Evolutionary conservation across 305 asterid species (phyloP).

Genomic region (Fraxinus velutina): DNA sequence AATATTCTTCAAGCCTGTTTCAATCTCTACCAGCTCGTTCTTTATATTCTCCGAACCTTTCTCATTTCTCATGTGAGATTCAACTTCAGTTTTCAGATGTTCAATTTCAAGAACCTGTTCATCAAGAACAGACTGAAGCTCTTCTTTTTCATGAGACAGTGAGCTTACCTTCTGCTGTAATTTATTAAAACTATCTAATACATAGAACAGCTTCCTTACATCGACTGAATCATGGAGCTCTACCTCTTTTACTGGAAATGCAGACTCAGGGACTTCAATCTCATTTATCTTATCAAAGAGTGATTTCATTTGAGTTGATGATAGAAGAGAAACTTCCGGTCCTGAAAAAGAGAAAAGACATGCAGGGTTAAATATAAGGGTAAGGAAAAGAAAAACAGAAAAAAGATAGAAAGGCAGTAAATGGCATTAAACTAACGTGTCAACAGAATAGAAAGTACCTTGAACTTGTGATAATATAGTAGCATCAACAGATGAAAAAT

Average conservation of each 20-base stretch:
- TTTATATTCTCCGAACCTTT: constrained; percentile 42
- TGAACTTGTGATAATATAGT: constrained; percentile 41
- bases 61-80: constrained; percentile 34
- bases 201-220: constrained; percentile 61
- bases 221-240: constrained; percentile 39
- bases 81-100: constrained; percentile 55
- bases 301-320: constrained; percentile 58
- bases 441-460: constrained; percentile 44
- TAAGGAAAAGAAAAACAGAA: constrained; percentile 19
- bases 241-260: constrained; percentile 34
- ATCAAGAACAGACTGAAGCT: constrained; percentile 53
- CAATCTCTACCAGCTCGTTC: constrained; percentile 51
- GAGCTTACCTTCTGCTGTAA: constrained; percentile 47
- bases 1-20: constrained; percentile 55
- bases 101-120: constrained; percentile 54
- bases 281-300: constrained; percentile 61
- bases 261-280: constrained; percentile 50
- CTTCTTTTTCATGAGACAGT: constrained; percentile 55
- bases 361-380: constrained; percentile 7
- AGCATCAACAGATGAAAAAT: constrained; percentile 39
- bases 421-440: constrained; percentile 8
- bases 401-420: constrained; percentile 8
- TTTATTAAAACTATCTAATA: constrained; percentile 56
- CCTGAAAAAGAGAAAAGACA: constrained; percentile 38
- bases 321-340: constrained; percentile 44